phyloP scores from a whole-genome alignment of 805 yeast species.

The Helenozyma baotianmanensis region DNA sequence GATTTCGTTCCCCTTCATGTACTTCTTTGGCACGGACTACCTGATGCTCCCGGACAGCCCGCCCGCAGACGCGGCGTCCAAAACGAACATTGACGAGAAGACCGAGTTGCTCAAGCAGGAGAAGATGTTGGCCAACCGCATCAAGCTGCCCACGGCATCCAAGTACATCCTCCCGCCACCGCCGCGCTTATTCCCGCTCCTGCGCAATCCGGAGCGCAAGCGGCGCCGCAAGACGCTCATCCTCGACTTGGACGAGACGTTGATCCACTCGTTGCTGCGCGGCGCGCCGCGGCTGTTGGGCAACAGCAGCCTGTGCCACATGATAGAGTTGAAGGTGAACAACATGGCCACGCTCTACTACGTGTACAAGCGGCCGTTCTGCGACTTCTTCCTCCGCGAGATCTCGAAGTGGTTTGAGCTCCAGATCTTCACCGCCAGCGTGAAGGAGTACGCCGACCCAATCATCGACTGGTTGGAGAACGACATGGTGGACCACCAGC shows the following conservation, averaged over 20 bases:
- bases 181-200: slow-evolving; percentile 37
- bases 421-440: slow-evolving; percentile 91
- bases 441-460: slow-evolving; percentile 94
- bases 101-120: slow-evolving; percentile 38
- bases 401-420: slow-evolving; percentile 85
- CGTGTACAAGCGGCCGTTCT: slow-evolving; percentile 88
- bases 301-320: slow-evolving; percentile 36
- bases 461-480: slow-evolving; percentile 87
- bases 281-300: slow-evolving; percentile 45
- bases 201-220: slow-evolving; percentile 34
- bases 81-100: slow-evolving; percentile 23
- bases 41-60: slow-evolving; percentile 3
- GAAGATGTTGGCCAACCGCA: slow-evolving; percentile 33
- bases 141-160: slow-evolving; percentile 40
- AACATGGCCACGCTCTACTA: slow-evolving; percentile 77
- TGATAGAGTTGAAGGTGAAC: slow-evolving; percentile 74
- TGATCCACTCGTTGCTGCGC: slow-evolving; percentile 85
- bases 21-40: slow-evolving; percentile 26
- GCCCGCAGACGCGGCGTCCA: slow-evolving; percentile 8
- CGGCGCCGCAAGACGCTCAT: slow-evolving; percentile 62
- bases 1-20: slow-evolving; percentile 52
- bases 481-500: slow-evolving; percentile 33
- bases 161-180: slow-evolving; percentile 45
- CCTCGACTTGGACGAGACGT: slow-evolving; percentile 88
- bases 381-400: slow-evolving; percentile 75